Evolutionary conservation across 2,329 filamentous ascomycete species (phyloP), one percentile per base, ranked within the genome.

Genomic region (Shiraia bambusicola): DNA sequence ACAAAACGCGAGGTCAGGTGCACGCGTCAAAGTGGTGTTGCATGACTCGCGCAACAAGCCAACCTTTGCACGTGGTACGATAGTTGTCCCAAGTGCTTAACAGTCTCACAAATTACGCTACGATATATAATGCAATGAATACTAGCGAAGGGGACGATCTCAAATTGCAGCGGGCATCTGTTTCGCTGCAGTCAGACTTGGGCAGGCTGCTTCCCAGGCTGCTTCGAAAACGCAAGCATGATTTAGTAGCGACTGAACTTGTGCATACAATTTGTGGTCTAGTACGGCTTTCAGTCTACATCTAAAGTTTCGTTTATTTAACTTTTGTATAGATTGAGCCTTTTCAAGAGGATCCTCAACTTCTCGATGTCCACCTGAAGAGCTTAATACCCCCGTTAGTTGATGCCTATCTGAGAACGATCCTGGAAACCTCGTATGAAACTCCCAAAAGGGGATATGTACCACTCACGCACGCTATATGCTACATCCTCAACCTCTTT

Each of bases 291-390:
- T 26, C 13, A 17, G 11, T 3, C 22, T 30, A 15, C 3, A 30
- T n/a, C 9, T 12, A 6, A 8, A 11, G 25, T n/a, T 14, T 13
- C 24, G 28, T 12, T 40, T 51, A 17, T 50, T 42, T 25, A 30
- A 16, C 3, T 6, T 10, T 6, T 10, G 3, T 1, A 8, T 37
- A 73, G 69, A 81, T 98, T 35, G 90, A 96, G 55, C 83, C 87
- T 2, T 98, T 97, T 56, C 92, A 97, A 75, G 91, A 96, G 74
- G 85, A 94, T 52, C 93, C 93, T 13, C 93, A 98, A 66, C 78
- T 97, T 28, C 79, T 98, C 17, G 93, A 98, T 69, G 82, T 88
- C 8, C 81, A 92, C 66, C 77, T 98, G 29, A 83, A 86, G 36
- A 78, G 72, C 50, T 83, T 94, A 68, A 76, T 97, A 35, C 85